phyloP scores from a whole-genome alignment of 805 yeast species.

The Middelhovenomyces tepae region DNA sequence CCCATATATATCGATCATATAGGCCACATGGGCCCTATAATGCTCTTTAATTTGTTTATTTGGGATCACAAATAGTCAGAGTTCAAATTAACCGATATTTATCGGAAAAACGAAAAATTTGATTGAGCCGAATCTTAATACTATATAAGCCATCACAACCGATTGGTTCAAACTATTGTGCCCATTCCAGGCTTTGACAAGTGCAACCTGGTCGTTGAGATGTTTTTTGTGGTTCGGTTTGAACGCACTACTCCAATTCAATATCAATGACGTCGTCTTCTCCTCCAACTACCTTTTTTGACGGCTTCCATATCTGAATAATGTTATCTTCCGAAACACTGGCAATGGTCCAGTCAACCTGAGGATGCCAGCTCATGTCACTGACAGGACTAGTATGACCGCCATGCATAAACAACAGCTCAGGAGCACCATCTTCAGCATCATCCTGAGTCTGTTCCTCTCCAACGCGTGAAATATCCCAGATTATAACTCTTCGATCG shows the following conservation, averaged over 20 bases:
- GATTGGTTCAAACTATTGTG: not conserved
- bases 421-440: conserved; percentile 87
- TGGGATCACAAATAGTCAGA: too few species aligned
- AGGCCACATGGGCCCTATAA: too few species aligned
- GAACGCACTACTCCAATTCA: conserved; percentile 1
- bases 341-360: conserved; percentile 46
- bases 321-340: conserved; percentile 70
- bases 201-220: too few species aligned
- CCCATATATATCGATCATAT: too few species aligned
- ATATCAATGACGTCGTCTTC: conserved; percentile 27
- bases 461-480: conserved; percentile 77
- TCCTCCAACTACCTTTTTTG: conserved; percentile 34
- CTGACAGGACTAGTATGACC: conserved; percentile 69
- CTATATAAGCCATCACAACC: not conserved
- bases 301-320: conserved; percentile 69
- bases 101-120: too few species aligned
- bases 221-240: too few species aligned
- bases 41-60: too few species aligned
- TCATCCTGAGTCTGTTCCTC: conserved; percentile 81
- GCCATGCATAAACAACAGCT: conserved; percentile 83
- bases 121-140: too few species aligned
- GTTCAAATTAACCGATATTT: too few species aligned
- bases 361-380: conserved; percentile 57
- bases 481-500: conserved; percentile 68
- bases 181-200: too few species aligned